Base-by-base conservation (phyloP, 768 basidiomycete genomes). In the Leccinum ochraceum region DNA sequence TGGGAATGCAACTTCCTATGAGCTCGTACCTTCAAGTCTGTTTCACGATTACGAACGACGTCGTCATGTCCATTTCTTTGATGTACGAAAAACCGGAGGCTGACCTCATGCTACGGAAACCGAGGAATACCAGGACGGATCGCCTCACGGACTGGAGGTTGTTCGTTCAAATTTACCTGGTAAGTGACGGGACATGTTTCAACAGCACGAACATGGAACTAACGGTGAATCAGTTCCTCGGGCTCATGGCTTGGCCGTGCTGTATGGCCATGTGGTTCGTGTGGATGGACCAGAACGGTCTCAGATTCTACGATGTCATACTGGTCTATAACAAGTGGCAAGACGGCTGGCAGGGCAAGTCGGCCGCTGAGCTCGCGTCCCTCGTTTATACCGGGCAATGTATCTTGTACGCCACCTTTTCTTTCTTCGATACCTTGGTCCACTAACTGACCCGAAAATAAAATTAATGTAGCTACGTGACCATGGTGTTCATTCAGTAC, bases 1-100 rank as follows among this genome's bases (percentile, higher is more conserved):
- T 85, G 24, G 86, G 86, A 53, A 81, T 87, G 68, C 86, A 85
- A 26, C 73, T 85, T n/a, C 76, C 83, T 11, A 77, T 87, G 51
- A 80, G 77, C 54, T 79, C 82, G 0, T 81, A 80, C 61, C 75
- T 85, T 13, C 84, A 86, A 66, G 77, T 80, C 63, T 77, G 83
- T 69, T 83, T 83, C 69, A 84, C 79, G 55, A 81, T 83, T 49
- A 75, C 75, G 7, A 83, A 82, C 28, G 83, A 85, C 48, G 78
- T 83, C 48, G 70, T 78, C 20, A 82, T 82, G 67, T 79, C 81
- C 4, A 74, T 85, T 50, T 75, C 81, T 2, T 63, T 84, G 58
- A 80, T 81, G 75, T 80, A 77, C 57, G 83, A 84, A 67, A 77
- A 81, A 58, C 77, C 83, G 4, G 83, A 85, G 68, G 71, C 77